Evolutionary conservation across 2,329 filamentous ascomycete species (phyloP).

Genomic region (Diplodia corticola): DNA sequence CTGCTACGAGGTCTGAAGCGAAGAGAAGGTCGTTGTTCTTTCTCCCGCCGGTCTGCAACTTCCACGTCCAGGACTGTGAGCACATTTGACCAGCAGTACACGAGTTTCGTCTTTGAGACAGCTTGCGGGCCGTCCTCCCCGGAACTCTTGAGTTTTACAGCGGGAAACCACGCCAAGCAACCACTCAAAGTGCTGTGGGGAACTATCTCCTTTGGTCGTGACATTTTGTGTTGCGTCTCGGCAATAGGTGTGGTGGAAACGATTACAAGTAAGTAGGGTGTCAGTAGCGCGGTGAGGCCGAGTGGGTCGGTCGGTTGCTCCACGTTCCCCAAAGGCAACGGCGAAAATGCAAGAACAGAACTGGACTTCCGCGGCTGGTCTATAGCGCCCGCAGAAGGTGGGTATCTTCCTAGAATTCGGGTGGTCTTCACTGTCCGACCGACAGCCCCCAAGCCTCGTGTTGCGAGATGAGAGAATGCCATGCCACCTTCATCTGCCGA

Average conservation of each 20-base stretch:
- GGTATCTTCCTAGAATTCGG: constrained; percentile 88
- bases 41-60: constrained; percentile 65
- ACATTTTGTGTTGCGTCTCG: constrained; percentile 92
- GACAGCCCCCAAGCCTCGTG: constrained; percentile 82
- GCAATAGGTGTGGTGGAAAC: constrained; percentile 96
- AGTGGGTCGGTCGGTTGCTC: constrained; percentile 84
- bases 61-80: constrained; percentile 89
- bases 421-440: constrained; percentile 85
- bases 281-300: constrained; percentile 91
- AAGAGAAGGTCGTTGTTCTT: constrained; percentile 75
- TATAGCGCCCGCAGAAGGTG: constrained; percentile 62
- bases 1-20: constrained; percentile 80
- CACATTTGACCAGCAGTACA: constrained; percentile 99
- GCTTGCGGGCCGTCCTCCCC: constrained; percentile 67
- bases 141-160: constrained; percentile 82
- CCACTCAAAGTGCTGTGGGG: constrained; percentile 91
- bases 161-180: constrained; percentile 95
- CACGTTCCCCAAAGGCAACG: constrained; percentile 89
- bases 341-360: constrained; percentile 87
- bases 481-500: constrained; percentile 94
- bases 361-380: constrained; percentile 81
- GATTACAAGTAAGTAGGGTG: constrained; percentile 91
- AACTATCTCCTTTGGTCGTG: constrained; percentile 84
- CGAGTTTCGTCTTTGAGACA: constrained; percentile 80
- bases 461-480: constrained; percentile 97